Evolutionary conservation across 2,329 filamentous ascomycete species (phyloP).

Genomic region (Magnaporthiopsis incrustans): DNA sequence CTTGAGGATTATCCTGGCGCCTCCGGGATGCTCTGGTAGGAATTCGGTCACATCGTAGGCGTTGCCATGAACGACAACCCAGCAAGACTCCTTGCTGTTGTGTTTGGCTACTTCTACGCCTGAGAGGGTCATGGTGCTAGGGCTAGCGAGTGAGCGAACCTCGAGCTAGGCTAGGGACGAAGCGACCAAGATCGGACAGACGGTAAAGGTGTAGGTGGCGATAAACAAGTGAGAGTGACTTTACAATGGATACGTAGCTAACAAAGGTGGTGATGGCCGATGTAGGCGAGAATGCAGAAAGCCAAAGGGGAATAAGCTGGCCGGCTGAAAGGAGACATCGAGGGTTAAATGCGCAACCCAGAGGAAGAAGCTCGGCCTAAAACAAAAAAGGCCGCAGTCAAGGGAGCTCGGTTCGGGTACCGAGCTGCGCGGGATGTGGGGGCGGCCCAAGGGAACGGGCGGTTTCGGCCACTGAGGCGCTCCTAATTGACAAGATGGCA

Average conservation of each 20-base stretch:
- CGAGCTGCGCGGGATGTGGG: neutral
- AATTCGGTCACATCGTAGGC: slow-evolving; percentile 29
- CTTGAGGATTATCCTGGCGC: slow-evolving; percentile 88
- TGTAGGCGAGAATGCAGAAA: neutral
- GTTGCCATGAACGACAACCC: slow-evolving; percentile 24
- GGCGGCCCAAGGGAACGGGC: neutral
- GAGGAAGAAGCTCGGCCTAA: neutral
- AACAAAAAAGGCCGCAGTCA: neutral
- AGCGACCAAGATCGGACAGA: neutral
- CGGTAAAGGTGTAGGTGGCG: neutral
- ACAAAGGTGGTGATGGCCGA: neutral
- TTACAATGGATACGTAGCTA: neutral
- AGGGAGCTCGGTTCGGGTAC: neutral
- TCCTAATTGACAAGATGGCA: neutral
- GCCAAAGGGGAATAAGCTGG: neutral
- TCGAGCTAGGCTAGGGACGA: neutral
- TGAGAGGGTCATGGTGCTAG: slow-evolving; percentile 15
- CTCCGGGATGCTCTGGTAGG: slow-evolving; percentile 71
- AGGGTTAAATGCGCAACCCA: neutral
- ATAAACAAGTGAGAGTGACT: neutral
- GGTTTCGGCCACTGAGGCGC: neutral
- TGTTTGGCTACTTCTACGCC: slow-evolving; percentile 27
- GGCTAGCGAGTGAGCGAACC: neutral
- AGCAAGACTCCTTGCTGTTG: slow-evolving; percentile 26
- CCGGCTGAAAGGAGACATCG: neutral